Evolutionary conservation across 2,329 filamentous ascomycete genomes (phyloP).

Genomic region (Trichoderma cornu-damae): DNA sequence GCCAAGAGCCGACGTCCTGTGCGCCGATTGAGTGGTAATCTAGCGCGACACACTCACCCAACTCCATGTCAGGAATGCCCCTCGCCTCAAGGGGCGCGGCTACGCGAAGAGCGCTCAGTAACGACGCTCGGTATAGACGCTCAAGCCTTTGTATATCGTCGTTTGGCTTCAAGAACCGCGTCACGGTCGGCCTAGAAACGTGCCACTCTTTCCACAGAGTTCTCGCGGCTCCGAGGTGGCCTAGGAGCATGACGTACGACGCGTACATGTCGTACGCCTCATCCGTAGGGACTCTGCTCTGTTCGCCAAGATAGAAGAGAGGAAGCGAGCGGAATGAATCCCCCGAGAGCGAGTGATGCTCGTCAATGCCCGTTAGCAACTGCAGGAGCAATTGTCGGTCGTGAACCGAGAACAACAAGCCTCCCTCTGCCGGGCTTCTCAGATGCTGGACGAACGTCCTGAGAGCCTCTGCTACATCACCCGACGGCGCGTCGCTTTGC

Average conservation of each 20-base stretch:
- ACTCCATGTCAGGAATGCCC: neutral
- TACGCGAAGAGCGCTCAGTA: slow-evolving; percentile 13
- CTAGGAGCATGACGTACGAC: slow-evolving; percentile 29
- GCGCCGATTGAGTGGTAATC: slow-evolving; percentile 23
- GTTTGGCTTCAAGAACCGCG: neutral
- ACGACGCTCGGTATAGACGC: slow-evolving; percentile 15
- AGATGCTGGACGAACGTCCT: slow-evolving; percentile 17
- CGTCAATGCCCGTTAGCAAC: slow-evolving; percentile 28
- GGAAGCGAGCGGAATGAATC: slow-evolving; percentile 27
- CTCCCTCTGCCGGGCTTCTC: neutral
- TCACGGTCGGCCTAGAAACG: slow-evolving; percentile 7
- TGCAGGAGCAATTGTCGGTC: slow-evolving; percentile 27
- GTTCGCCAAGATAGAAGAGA: slow-evolving; percentile 17
- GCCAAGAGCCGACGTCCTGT: slow-evolving; percentile 13
- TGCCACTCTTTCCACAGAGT: slow-evolving; percentile 32
- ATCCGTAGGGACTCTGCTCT: neutral
- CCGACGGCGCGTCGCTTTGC: slow-evolving; percentile 8
- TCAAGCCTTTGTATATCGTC: neutral
- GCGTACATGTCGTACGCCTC: slow-evolving; percentile 23
- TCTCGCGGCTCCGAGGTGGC: slow-evolving; percentile 30
- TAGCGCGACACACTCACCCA: slow-evolving; percentile 21
- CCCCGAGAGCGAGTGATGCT: slow-evolving; percentile 21
- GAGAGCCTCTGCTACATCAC: slow-evolving; percentile 25
- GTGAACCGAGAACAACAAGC: neutral
- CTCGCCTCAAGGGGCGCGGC: slow-evolving; percentile 10